Base-by-base conservation (phyloP, 2,329 filamentous ascomycete genomes). In the Mariannaea elegans region DNA sequence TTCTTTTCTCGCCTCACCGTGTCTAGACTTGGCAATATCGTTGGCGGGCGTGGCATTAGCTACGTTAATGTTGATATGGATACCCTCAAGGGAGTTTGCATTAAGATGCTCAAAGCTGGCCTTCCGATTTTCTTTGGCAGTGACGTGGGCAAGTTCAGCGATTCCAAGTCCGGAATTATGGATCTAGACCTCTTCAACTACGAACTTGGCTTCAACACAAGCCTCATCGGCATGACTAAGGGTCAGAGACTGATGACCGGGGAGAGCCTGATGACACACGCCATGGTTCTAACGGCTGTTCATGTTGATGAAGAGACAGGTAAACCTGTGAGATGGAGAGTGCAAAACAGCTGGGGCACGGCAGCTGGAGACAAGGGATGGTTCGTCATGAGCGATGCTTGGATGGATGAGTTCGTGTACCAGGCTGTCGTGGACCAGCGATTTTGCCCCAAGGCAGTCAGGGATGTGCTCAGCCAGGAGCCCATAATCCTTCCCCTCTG, bases 201-300 rank as follows among this genome's bases (percentile, higher is more conserved):
- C 75, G 85, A 90, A 68, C 84, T 96, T 1, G 93, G 91, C n/a
- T 93, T 97, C 77, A 92, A 93, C 69, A 83, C 93, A 61, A 83
- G 82, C 55, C 81, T 96, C 21, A 82, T 94, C 8, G 87, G 86
- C 16, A 84, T 96, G 84, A 86, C 80, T 70, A 97, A 97, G 77
- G 90, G 90, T 1, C 85, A 92, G 69, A 81, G 93, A 3, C 79
- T 97, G 44, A 81, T 85, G 68, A 89, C 89, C 0, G 88, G 91
- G 10, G 93, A 96, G 77, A 90, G 86, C 53, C 83, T 86, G 49
- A 96, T 97, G 93, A 97, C 93, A 1, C 93, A 97, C 71, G 93
- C 93, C 4, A 97, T 97, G 93, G 92, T 96, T 0, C 77, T 97
- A 62, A 97, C 92, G 2, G 93, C 87, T 1, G 93, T 97, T 44